Percentiles rank a stretch among this genome's conserved stretches.
Conservation (phyloP, 192 early-diverging fungal genomes). For the Diversispora epigaea region DNA sequence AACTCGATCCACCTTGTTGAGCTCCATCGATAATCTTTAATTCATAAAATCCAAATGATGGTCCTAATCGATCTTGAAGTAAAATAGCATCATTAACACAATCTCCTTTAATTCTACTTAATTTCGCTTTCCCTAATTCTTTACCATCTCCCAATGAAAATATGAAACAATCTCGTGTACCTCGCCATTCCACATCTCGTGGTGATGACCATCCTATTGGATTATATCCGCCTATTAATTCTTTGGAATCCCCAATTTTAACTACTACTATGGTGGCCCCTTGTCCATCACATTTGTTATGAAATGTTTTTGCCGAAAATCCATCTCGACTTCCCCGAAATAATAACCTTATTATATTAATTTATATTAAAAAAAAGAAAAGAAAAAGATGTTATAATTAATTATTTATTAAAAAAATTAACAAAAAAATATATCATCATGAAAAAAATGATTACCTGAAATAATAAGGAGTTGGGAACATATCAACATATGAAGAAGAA, state of each 20-base stretch:
- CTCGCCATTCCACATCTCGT: conserved; percentile 27
- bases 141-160: conserved; percentile 24
- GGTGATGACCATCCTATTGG: conserved; percentile 30
- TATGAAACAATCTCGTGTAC: conserved; percentile 28
- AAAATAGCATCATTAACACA: conserved; percentile 21
- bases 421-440: background rate
- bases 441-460: conserved; percentile 19
- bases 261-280: conserved; percentile 31
- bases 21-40: conserved; percentile 31
- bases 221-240: conserved; percentile 33
- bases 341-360: conserved; percentile 9
- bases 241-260: conserved; percentile 2
- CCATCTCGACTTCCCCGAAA: conserved; percentile 33
- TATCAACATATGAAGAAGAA: background rate
- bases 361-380: background rate
- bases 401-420: conserved; percentile 9
- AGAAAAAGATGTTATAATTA: background rate
- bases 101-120: conserved; percentile 19
- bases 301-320: conserved; percentile 30
- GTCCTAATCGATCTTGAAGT: conserved; percentile 30
- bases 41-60: conserved; percentile 34
- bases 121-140: background rate
- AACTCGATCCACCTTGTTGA: conserved; percentile 8
- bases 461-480: conserved; percentile 18
- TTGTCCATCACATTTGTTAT: conserved; percentile 20